Percentiles rank a stretch among this genome's conserved stretches.
phyloP scores from a whole-genome alignment of 176 grass and related monocot genomes.

The Oryza brachyantha region DNA sequence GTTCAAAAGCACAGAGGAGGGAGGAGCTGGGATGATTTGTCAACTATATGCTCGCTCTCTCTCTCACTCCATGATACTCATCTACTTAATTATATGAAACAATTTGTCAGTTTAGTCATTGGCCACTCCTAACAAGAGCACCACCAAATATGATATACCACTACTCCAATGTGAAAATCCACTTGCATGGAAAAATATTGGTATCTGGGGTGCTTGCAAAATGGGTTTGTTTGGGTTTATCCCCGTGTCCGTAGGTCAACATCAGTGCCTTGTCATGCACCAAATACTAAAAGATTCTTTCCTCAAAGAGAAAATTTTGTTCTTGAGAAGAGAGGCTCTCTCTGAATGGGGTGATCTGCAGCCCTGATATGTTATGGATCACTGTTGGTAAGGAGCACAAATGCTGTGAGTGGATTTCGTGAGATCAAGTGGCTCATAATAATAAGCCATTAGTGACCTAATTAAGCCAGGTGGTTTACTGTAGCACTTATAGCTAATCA shows the following conservation, averaged over 20 bases:
- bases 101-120: constrained; percentile 18
- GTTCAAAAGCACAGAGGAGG: neutral
- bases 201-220: constrained; percentile 23
- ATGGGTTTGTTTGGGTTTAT: constrained; percentile 59
- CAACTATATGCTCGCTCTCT: constrained; percentile 28
- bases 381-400: constrained; percentile 17
- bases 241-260: constrained; percentile 44
- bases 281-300: constrained; percentile 44
- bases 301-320: constrained; percentile 14
- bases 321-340: constrained; percentile 7
- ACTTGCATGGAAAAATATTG: constrained; percentile 37
- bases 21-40: constrained; percentile 17
- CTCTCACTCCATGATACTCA: constrained; percentile 19
- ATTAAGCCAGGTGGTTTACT: no score
- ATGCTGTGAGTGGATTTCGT: neutral
- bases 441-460: constrained; percentile 31
- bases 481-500: no score
- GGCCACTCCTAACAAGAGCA: constrained; percentile 35
- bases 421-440: constrained; percentile 16
- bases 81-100: constrained; percentile 7
- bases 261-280: constrained; percentile 57
- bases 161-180: constrained; percentile 17
- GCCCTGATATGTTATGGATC: neutral
- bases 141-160: constrained; percentile 11
- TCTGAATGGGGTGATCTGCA: neutral